A percentile compares a stretch with the other conserved stretches of the same genome.
Conservation (phyloP, 208 protist genomes). For the Acanthamoeba culbertsoni region DNA sequence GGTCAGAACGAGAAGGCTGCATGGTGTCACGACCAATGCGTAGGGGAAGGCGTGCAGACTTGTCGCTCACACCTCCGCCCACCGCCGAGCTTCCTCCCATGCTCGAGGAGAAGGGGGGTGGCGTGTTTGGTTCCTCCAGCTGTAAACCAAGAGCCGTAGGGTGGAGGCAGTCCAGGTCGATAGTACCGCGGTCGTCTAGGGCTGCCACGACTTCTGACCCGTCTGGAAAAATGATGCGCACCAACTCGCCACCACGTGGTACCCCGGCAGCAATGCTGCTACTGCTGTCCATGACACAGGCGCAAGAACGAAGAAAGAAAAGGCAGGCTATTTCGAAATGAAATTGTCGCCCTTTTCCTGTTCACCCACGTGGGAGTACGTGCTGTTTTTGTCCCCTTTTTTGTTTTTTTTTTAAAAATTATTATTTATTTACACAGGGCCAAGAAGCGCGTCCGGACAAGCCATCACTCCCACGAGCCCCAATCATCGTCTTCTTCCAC, state of each 20-base stretch:
- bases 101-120: neutral
- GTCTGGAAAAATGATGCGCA: neutral
- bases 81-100: neutral
- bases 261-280: neutral
- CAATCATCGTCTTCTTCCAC: neutral
- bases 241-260: neutral
- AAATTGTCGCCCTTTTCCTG: neutral
- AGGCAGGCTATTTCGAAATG: too few relatives aligned
- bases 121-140: neutral
- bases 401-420: neutral
- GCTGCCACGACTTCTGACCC: neutral
- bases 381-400: too few relatives aligned
- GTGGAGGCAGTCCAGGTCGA: constrained; percentile 44
- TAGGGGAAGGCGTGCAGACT: neutral
- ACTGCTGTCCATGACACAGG: neutral
- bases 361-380: too few relatives aligned
- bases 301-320: too few relatives aligned
- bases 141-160: neutral
- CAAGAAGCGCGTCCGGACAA: neutral
- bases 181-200: constrained; percentile 6
- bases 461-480: neutral
- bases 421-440: too few relatives aligned
- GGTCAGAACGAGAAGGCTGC: neutral
- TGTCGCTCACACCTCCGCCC: too few relatives aligned
- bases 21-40: neutral